Evolutionary conservation across 345 rosid genomes (phyloP).

Genomic region (Melaleuca quinquenervia): DNA sequence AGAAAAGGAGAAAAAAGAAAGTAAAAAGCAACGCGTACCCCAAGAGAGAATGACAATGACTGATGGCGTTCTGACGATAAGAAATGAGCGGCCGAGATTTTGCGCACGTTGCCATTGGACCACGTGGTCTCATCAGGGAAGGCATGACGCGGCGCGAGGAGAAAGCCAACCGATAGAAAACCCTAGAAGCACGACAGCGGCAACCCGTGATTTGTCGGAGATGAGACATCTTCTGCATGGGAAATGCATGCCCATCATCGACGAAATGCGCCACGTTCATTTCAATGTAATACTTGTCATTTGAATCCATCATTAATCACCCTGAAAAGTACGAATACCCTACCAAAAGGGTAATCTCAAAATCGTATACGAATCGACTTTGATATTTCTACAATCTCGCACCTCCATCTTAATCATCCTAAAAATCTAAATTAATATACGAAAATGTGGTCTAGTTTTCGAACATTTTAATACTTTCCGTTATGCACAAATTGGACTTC

Average conservation of each 20-base stretch:
- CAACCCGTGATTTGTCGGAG: background rate
- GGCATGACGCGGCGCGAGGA: background rate
- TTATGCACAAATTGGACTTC: background rate
- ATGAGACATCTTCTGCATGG: background rate
- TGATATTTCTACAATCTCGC: background rate
- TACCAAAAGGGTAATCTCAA: background rate
- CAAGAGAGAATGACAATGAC: background rate
- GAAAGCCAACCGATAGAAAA: background rate
- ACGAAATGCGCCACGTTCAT: background rate
- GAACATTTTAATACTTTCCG: background rate
- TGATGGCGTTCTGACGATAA: background rate
- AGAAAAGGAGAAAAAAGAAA: background rate
- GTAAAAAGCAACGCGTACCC: background rate
- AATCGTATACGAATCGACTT: background rate
- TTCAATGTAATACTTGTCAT: background rate
- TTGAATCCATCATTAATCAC: background rate
- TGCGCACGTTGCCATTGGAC: background rate
- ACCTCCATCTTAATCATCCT: too few relatives aligned
- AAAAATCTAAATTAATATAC: too few relatives aligned
- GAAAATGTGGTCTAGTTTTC: background rate
- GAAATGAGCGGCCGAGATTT: background rate
- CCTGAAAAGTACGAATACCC: background rate
- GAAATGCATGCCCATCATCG: background rate
- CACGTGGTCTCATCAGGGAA: background rate
- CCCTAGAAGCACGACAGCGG: background rate